phyloP scores from a whole-genome alignment of 305 asterid genomes.

The Fraxinus paxiana region DNA sequence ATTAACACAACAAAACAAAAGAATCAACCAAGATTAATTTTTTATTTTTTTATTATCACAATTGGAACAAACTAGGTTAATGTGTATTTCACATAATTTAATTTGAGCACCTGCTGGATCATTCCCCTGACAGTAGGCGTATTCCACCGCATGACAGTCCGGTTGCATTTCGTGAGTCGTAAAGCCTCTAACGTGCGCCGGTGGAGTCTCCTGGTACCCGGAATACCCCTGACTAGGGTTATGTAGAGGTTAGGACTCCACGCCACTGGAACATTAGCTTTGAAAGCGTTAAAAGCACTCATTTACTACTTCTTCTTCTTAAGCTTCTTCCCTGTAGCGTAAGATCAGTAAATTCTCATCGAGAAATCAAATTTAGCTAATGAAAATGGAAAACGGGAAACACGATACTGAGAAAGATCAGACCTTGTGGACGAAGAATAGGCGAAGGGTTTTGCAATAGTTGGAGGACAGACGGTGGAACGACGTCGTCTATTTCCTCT shows the following conservation, averaged over 20 bases:
- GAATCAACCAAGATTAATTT: neutral
- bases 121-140: constrained; percentile 87
- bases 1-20: neutral
- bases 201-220: constrained; percentile 90
- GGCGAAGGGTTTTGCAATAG: constrained; percentile 8
- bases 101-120: constrained; percentile 75
- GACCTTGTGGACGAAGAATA: neutral
- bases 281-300: constrained; percentile 85
- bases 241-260: constrained; percentile 89
- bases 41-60: neutral
- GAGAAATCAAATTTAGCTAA: neutral
- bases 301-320: constrained; percentile 29
- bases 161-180: constrained; percentile 81
- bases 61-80: neutral
- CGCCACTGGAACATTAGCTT: constrained; percentile 70
- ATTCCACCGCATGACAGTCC: constrained; percentile 85
- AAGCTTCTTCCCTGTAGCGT: constrained; percentile 21
- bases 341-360: neutral
- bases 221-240: constrained; percentile 93
- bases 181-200: constrained; percentile 91
- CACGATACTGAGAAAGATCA: neutral
- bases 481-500: constrained; percentile 7
- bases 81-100: neutral
- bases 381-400: neutral
- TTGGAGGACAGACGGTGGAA: neutral